A percentile compares a stretch with the other conserved stretches of the same genome.
Conservation (phyloP, 768 basidiomycete genomes). For the Macrolepiota albuminosa region DNA sequence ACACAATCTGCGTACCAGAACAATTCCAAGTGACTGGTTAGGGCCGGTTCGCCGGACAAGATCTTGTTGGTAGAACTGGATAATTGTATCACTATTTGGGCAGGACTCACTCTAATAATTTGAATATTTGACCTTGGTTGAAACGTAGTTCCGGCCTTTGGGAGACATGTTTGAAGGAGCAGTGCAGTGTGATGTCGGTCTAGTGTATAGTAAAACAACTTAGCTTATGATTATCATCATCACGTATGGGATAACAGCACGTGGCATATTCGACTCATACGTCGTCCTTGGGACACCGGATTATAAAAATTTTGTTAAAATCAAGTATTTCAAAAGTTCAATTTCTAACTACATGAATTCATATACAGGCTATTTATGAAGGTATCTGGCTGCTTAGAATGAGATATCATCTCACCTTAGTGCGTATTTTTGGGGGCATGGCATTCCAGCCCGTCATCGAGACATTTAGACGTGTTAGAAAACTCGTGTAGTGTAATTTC, state of each 20-base stretch:
- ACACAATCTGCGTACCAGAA: constrained; percentile 46
- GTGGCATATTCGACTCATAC: no score
- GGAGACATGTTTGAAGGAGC: constrained; percentile 9
- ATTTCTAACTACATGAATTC: no score
- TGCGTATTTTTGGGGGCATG: not conserved
- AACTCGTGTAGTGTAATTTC: not conserved
- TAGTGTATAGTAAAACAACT: not conserved
- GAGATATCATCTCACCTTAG: not conserved
- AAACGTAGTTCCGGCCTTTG: constrained; percentile 6
- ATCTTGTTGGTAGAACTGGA: constrained; percentile 65
- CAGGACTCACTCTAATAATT: not conserved
- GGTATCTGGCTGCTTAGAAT: no score
- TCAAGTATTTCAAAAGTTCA: no score
- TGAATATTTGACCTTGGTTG: constrained; percentile 16
- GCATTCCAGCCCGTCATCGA: not conserved
- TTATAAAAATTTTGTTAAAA: no score
- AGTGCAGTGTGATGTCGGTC: not conserved
- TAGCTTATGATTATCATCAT: not conserved
- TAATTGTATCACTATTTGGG: not conserved
- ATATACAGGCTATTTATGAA: no score
- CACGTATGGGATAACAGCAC: no score
- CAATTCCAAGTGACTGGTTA: constrained; percentile 48
- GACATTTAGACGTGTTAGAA: not conserved
- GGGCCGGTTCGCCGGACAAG: constrained; percentile 46
- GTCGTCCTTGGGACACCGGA: no score